phyloP scores from a whole-genome alignment of 352 stramenopile species.

The Phytophthora cryptogea region DNA sequence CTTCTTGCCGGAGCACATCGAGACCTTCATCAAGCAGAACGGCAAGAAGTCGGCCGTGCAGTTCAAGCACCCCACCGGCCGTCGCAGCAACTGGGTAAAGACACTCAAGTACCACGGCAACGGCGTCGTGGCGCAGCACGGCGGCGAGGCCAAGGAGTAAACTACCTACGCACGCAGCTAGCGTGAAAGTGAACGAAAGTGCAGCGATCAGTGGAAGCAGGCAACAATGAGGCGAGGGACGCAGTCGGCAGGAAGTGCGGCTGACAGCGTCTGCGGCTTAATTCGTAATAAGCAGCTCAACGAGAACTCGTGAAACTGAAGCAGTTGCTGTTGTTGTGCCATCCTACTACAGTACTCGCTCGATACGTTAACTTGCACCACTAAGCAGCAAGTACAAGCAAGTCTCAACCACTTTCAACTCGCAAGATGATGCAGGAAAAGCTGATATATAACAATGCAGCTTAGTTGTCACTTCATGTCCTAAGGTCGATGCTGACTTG shows the following conservation, averaged over 20 bases:
- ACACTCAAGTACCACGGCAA: conserved; percentile 89
- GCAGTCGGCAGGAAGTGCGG: conserved; percentile 3
- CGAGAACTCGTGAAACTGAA: conserved; percentile 18
- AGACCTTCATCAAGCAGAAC: conserved; percentile 79
- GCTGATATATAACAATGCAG: conserved; percentile 41
- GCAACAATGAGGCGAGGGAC: not conserved
- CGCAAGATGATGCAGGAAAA: conserved; percentile 28
- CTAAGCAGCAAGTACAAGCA: too few relatives aligned
- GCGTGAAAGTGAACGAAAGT: conserved; percentile 15
- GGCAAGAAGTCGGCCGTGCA: conserved; percentile 77
- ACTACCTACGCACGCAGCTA: conserved; percentile 20
- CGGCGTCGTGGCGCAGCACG: conserved; percentile 79
- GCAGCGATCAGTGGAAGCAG: conserved; percentile 19
- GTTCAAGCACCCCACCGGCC: conserved; percentile 78
- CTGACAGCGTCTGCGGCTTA: conserved; percentile 3
- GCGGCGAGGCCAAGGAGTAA: conserved; percentile 75
- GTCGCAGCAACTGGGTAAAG: conserved; percentile 88
- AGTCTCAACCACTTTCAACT: too few relatives aligned
- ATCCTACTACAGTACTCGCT: conserved; percentile 4
- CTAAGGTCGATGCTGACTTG: conserved; percentile 9
- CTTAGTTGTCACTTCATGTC: conserved; percentile 28
- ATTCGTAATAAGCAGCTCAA: conserved; percentile 24
- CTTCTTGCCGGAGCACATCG: conserved; percentile 75
- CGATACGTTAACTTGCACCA: too few relatives aligned
- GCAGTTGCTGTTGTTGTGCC: conserved; percentile 9